These are phyloP conservation scores for Furcasterigmium sp. DNA, from an alignment of 2,329 filamentous ascomycete species.

Conservation along the genomic window DNA sequence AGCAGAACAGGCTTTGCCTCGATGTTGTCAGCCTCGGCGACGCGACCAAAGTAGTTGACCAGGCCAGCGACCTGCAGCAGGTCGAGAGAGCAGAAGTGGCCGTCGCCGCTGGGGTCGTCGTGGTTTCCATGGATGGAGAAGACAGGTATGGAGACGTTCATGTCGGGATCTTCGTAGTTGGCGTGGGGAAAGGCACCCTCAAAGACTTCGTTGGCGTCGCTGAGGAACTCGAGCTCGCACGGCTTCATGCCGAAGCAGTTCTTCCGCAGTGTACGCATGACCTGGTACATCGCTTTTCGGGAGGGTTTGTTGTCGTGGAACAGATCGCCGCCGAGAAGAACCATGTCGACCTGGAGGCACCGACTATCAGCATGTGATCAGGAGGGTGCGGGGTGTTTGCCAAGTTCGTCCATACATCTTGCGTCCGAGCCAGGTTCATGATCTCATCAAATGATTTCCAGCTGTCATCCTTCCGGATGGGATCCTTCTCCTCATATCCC, in stretches of 20 bases:
- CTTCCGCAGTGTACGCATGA: conserved; percentile 89
- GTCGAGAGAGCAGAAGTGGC: conserved; percentile 85
- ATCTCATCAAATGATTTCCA: conserved; percentile 96
- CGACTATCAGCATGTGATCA: background rate
- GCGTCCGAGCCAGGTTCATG: conserved; percentile 77
- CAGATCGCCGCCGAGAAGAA: conserved; percentile 86
- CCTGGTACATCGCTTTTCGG: conserved; percentile 91
- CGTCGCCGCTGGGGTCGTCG: conserved; percentile 95
- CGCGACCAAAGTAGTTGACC: conserved; percentile 92
- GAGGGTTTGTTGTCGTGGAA: conserved; percentile 99
- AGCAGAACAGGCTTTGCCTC: conserved; percentile 85
- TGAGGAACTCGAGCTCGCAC: conserved; percentile 90
- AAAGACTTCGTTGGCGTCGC: conserved; percentile 88
- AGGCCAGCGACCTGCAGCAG: conserved; percentile 85
- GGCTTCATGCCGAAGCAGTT: conserved; percentile 95
- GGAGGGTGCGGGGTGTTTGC: background rate
- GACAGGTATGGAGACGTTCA: conserved; percentile 94
- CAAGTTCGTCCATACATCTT: conserved; percentile 55
- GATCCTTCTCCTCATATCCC: conserved; percentile 88
- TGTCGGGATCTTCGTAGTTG: conserved; percentile 96
- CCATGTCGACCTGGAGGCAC: conserved; percentile 75
- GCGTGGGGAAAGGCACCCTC: conserved; percentile 86
- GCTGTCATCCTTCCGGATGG: conserved; percentile 92
- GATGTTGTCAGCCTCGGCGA: conserved; percentile 90
- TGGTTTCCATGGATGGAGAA: conserved; percentile 99